Base-by-base conservation (phyloP, 73 alveolate genomes). In the Paramecium octaurelia region DNA sequence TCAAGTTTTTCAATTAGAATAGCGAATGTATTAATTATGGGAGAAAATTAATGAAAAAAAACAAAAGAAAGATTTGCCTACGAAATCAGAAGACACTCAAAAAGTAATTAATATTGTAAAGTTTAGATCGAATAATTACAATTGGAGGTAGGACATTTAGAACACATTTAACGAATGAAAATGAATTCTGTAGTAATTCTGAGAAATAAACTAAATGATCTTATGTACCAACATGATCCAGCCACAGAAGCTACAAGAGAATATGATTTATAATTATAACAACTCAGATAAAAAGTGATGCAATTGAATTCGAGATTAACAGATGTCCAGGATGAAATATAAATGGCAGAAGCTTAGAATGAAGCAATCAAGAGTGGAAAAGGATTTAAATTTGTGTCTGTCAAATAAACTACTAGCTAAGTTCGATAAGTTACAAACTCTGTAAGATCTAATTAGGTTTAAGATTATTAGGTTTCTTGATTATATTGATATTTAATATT, bases 311-410 rank as follows among this genome's bases (percentile, higher is more conserved):
- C 84, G 1, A 64, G 12, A 34, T 6, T 64, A 12, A 27, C 42
- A 0, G 84, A 64, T 27, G 27, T 64, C 9, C 3, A 64, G 10
- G 84, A 64, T 24, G 84, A 64, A 10, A 64, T 24, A 31, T 64
- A 64, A 24, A 64, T 64, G 84, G 27, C 84, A 34, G 84, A 64
- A 7, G 50, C 84, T 3, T 34, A 64, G 31, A 64, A 27, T 64
- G 84, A 64, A 8, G 84, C 84, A 64, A 64, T 64, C 8, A 64
- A 7, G 24, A 64, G 84, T 64, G 84, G 84, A 64, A 64, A 64
- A 34, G 84, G 84, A 64, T 64, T 64, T 64, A 64, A 64, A 27
- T 64, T 64, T 64, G 84, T 64, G 1, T 64, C 84, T 64, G 46
- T 64, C n/a, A 64, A 64, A 64, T 64, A 64, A 64, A 27, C 84